Conservation (phyloP, 2,329 filamentous ascomycete species). For the Penicillium brevicompactum region DNA sequence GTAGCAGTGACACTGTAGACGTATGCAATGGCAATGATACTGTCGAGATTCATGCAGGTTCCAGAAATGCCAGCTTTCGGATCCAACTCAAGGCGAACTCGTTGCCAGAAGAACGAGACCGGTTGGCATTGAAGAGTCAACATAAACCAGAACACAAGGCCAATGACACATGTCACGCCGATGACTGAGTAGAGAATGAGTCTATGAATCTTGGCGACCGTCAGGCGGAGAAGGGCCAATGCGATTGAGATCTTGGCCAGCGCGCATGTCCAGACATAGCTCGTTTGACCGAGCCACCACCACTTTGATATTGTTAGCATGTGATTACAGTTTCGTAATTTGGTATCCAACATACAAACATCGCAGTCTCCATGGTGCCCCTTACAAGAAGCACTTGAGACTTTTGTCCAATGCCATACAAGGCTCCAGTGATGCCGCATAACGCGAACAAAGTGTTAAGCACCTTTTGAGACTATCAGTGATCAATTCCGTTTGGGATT, state of each 20-base stretch:
- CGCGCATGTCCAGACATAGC: conserved; percentile 53
- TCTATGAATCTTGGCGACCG: conserved; percentile 48
- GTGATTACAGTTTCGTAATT: not conserved
- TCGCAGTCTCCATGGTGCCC: conserved; percentile 27
- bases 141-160: conserved; percentile 54
- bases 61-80: conserved; percentile 17
- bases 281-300: conserved; percentile 61
- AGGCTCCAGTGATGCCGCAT: conserved; percentile 37
- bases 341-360: not conserved
- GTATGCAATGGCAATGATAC: conserved; percentile 57
- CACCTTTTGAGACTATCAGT: conserved; percentile 18
- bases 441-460: conserved; percentile 38
- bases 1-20: conserved; percentile 53
- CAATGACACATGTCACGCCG: conserved; percentile 47
- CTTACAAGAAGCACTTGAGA: conserved; percentile 14
- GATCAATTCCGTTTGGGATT: not conserved
- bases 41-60: conserved; percentile 45
- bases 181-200: conserved; percentile 52
- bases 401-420: conserved; percentile 36
- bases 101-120: conserved; percentile 54
- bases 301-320: conserved; percentile 26
- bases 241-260: conserved; percentile 56
- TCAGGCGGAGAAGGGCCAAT: conserved; percentile 57
- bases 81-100: conserved; percentile 19
- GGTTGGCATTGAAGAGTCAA: conserved; percentile 58